phyloP scores from a whole-genome alignment of 352 stramenopile genomes.

The Pythium apleroticum region DNA sequence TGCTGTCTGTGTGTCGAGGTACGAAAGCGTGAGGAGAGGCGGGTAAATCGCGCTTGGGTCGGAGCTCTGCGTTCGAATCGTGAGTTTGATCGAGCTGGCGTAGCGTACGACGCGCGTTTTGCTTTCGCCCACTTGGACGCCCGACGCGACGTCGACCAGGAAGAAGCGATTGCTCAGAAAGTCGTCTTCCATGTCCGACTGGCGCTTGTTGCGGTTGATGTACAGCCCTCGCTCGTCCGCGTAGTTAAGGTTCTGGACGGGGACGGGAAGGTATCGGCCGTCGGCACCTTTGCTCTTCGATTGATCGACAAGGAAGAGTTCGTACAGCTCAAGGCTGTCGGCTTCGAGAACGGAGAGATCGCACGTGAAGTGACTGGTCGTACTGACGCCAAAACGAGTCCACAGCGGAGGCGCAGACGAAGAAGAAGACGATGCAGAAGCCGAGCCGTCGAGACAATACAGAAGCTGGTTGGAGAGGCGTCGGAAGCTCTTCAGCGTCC shows the following conservation, averaged over 20 bases:
- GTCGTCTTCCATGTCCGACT: slow-evolving; percentile 71
- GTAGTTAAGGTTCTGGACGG: slow-evolving; percentile 88
- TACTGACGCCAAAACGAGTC: slow-evolving; percentile 78
- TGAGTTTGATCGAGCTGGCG: slow-evolving; percentile 66
- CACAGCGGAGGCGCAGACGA: slow-evolving; percentile 46
- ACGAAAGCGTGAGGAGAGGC: slow-evolving; percentile 77
- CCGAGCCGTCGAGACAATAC: slow-evolving; percentile 61
- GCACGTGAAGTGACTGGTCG: slow-evolving; percentile 60
- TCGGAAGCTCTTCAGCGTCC: slow-evolving; percentile 76
- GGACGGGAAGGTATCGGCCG: slow-evolving; percentile 77
- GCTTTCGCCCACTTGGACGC: slow-evolving; percentile 44
- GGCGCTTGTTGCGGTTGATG: slow-evolving; percentile 75
- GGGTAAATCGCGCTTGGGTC: slow-evolving; percentile 58
- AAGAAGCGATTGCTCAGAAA: slow-evolving; percentile 92
- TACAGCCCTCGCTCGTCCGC: slow-evolving; percentile 52
- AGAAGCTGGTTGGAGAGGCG: slow-evolving; percentile 75
- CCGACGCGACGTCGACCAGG: slow-evolving; percentile 85
- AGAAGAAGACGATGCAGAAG: slow-evolving; percentile 12
- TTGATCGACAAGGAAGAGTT: slow-evolving; percentile 90
- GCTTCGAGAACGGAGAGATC: slow-evolving; percentile 53
- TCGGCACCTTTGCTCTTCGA: slow-evolving; percentile 47
- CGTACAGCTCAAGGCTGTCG: slow-evolving; percentile 74
- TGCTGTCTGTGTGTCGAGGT: slow-evolving; percentile 53
- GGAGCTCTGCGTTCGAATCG: slow-evolving; percentile 49
- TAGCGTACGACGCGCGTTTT: slow-evolving; percentile 68